phyloP scores from a whole-genome alignment of 148 eudicot species.

The Diospyros kaki region DNA sequence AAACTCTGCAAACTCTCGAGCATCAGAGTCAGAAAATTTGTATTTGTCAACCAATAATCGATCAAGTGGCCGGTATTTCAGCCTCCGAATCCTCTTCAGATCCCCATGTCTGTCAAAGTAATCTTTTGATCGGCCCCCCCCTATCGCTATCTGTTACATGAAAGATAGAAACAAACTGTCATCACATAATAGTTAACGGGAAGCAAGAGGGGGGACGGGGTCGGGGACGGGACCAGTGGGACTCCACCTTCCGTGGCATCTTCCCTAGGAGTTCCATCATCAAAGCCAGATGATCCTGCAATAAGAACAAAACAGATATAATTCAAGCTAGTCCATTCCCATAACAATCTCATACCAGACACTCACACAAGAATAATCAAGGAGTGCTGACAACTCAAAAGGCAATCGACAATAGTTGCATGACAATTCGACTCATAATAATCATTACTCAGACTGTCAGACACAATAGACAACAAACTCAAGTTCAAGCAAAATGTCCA shows the following conservation, averaged over 20 bases:
- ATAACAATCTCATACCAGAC: neutral
- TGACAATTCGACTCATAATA: neutral
- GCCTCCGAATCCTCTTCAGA: conserved; percentile 84
- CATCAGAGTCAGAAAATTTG: conserved; percentile 57
- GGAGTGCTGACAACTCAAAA: neutral
- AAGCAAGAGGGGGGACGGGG: neutral
- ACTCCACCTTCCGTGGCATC: conserved; percentile 87
- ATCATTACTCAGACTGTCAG: neutral
- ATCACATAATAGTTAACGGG: neutral
- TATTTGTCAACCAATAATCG: conserved; percentile 64
- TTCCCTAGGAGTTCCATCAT: conserved; percentile 98
- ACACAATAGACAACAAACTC: too few relatives aligned
- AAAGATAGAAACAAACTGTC: conserved; percentile 3
- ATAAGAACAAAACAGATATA: neutral
- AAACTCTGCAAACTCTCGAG: conserved; percentile 71
- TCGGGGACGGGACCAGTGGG: neutral
- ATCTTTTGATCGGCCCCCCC: conserved; percentile 79
- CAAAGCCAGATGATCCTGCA: conserved; percentile 92
- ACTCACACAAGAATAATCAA: neutral
- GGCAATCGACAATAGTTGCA: neutral
- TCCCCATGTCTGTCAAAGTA: conserved; percentile 93
- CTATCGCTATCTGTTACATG: conserved; percentile 58
- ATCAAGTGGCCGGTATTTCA: conserved; percentile 69
- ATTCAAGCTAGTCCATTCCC: neutral
- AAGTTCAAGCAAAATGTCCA: neutral